Evolutionary conservation across 345 rosid genomes (phyloP).

Genomic region (Salix suchowensis): DNA sequence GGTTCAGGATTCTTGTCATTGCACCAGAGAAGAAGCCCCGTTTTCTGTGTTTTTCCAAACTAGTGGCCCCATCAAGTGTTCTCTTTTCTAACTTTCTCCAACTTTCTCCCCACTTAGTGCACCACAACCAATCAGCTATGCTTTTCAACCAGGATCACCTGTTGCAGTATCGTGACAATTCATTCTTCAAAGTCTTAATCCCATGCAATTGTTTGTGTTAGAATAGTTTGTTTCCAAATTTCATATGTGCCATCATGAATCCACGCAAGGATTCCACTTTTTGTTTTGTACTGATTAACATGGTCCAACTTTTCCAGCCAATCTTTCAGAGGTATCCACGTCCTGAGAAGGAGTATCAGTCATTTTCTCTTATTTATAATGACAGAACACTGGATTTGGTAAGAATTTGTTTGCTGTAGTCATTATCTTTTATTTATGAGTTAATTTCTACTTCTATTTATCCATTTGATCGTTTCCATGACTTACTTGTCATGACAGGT

Average conservation of each 20-base stretch:
- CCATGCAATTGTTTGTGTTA: not conserved
- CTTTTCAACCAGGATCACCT: slow-evolving; percentile 6
- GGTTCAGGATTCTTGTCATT: not conserved
- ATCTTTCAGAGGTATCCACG: slow-evolving; percentile 97
- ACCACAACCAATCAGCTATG: not conserved
- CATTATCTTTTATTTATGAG: slow-evolving; percentile 6
- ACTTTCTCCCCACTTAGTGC: not conserved
- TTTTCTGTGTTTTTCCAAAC: not conserved
- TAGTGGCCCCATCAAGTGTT: not conserved
- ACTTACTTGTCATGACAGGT: not conserved
- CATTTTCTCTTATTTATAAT: slow-evolving; percentile 91
- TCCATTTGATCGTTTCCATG: slow-evolving; percentile 12
- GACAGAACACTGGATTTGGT: slow-evolving; percentile 97
- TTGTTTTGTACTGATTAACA: slow-evolving; percentile 26
- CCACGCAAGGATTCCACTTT: not conserved
- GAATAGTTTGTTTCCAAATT: slow-evolving; percentile 1
- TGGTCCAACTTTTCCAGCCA: slow-evolving; percentile 49
- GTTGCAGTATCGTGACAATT: not conserved
- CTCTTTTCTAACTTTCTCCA: not conserved
- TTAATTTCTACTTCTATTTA: not conserved
- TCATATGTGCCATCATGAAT: not conserved
- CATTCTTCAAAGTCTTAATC: slow-evolving; percentile 3
- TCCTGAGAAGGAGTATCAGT: slow-evolving; percentile 99
- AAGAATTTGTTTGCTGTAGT: slow-evolving; percentile 18
- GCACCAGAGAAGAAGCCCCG: not conserved